phyloP scores from a whole-genome alignment of 139 green algal genomes.

The Eudorina sp. region DNA sequence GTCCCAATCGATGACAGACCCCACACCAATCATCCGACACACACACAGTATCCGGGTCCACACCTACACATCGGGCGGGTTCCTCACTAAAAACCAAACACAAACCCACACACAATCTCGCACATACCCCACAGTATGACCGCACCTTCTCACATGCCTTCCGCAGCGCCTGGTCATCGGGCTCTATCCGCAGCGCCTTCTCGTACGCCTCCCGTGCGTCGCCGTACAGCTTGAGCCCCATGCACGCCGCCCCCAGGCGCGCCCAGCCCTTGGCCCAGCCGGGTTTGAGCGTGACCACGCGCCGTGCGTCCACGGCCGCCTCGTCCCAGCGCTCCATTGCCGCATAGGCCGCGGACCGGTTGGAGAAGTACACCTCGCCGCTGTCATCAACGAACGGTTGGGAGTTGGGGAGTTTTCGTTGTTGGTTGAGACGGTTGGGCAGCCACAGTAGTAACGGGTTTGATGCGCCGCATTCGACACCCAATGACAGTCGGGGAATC shows the following conservation, averaged over 20 bases:
- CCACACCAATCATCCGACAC: too few species aligned
- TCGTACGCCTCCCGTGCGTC: slow-evolving; percentile 80
- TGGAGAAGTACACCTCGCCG: slow-evolving; percentile 86
- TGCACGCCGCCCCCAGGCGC: slow-evolving; percentile 52
- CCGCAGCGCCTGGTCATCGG: slow-evolving; percentile 71
- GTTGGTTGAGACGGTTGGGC: not conserved
- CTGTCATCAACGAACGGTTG: slow-evolving; percentile 52
- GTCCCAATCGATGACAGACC: too few species aligned
- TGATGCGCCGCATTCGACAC: too few species aligned
- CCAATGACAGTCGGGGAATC: too few species aligned
- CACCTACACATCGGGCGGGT: too few species aligned
- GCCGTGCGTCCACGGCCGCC: slow-evolving; percentile 73
- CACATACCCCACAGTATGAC: not conserved
- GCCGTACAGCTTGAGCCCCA: slow-evolving; percentile 68
- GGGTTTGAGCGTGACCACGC: slow-evolving; percentile 59
- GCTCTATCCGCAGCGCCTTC: slow-evolving; percentile 77
- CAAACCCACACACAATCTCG: not conserved
- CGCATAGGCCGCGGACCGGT: slow-evolving; percentile 79
- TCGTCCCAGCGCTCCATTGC: slow-evolving; percentile 65
- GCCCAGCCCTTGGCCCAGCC: slow-evolving; percentile 66
- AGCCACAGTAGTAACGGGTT: too few species aligned
- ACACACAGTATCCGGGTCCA: too few species aligned
- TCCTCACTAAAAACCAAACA: too few species aligned
- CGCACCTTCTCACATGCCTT: slow-evolving; percentile 64
- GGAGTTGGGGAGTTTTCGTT: not conserved